These are phyloP conservation scores for Ascochyta pisi DNA, from an alignment of 2,329 filamentous ascomycete genomes.

Conservation along the genomic window DNA sequence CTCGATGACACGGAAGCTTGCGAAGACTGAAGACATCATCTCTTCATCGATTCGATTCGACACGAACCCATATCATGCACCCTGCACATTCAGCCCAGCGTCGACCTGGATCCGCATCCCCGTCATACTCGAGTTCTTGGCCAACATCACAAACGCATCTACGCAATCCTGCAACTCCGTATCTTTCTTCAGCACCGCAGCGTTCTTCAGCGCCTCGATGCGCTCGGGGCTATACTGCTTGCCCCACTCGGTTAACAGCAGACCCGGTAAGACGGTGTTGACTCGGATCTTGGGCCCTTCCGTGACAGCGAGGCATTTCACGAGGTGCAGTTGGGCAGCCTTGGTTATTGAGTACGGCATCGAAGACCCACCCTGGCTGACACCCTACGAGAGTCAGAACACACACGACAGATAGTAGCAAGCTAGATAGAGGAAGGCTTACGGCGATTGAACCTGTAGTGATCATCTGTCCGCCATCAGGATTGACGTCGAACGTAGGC, in stretches of 20 bases:
- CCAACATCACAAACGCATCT: slow-evolving; percentile 62
- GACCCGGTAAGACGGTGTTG: slow-evolving; percentile 70
- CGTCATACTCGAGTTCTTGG: slow-evolving; percentile 61
- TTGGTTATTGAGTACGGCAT: slow-evolving; percentile 82
- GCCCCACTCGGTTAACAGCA: slow-evolving; percentile 67
- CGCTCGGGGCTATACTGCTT: slow-evolving; percentile 64
- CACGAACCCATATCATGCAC: slow-evolving; percentile 14
- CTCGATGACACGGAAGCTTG: slow-evolving; percentile 55
- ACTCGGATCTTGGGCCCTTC: slow-evolving; percentile 69
- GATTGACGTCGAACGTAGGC: slow-evolving; percentile 66
- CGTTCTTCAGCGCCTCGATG: slow-evolving; percentile 62
- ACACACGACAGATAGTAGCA: not conserved
- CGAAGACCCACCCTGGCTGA: slow-evolving; percentile 60
- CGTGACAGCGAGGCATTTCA: slow-evolving; percentile 68
- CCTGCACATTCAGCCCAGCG: slow-evolving; percentile 44
- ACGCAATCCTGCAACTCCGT: slow-evolving; percentile 62
- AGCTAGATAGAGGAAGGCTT: slow-evolving; percentile 28
- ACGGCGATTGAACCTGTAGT: slow-evolving; percentile 69
- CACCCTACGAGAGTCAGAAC: slow-evolving; percentile 46
- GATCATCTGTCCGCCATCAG: slow-evolving; percentile 68
- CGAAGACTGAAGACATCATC: slow-evolving; percentile 8
- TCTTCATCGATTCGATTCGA: not conserved
- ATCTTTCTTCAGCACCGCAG: slow-evolving; percentile 66
- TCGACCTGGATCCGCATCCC: slow-evolving; percentile 55
- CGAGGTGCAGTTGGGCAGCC: slow-evolving; percentile 72